Percentiles rank a stretch among this genome's conserved stretches.
Evolutionary conservation across 768 basidiomycete species (phyloP).

Genomic region (Hericium erinaceus): DNA sequence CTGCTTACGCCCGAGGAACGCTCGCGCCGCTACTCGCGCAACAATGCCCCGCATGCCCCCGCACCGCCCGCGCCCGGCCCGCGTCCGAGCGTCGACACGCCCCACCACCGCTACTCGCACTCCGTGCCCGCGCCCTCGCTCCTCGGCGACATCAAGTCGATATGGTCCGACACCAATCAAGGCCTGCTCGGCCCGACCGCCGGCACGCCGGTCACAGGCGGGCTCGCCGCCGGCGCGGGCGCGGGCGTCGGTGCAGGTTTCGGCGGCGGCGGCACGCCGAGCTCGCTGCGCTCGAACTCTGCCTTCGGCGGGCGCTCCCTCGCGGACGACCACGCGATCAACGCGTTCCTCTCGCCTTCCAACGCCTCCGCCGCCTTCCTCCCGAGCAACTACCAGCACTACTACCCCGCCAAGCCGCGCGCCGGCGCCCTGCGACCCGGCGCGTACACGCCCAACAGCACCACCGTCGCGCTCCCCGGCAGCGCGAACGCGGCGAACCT

Average conservation of each 20-base stretch:
- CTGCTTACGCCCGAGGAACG: conserved; percentile 85
- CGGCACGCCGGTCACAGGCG: conserved; percentile 9
- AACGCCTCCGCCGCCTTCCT: conserved; percentile 82
- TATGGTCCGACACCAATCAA: conserved; percentile 61
- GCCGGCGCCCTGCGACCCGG: conserved; percentile 16
- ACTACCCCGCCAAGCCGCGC: conserved; percentile 39
- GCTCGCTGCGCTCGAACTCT: conserved; percentile 40
- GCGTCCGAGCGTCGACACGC: conserved; percentile 19
- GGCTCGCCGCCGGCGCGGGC: too few relatives aligned
- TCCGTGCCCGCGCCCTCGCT: conserved; percentile 75
- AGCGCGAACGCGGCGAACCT: conserved; percentile 5
- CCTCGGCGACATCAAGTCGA: conserved; percentile 65
- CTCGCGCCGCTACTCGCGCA: conserved; percentile 71
- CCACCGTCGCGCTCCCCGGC: conserved; percentile 2
- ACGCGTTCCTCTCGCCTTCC: conserved; percentile 48
- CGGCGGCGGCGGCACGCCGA: conserved; percentile 39
- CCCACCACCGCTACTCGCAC: conserved; percentile 67
- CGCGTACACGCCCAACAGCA: conserved; percentile 5
- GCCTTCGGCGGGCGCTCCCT: conserved; percentile 25
- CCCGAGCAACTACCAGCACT: conserved; percentile 59
- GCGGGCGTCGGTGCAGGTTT: conserved; percentile 5
- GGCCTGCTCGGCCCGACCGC: conserved; percentile 22
- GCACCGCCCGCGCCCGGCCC: conserved; percentile 4
- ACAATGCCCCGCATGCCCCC: conserved; percentile 34
- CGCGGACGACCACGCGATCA: conserved; percentile 10